phyloP scores from a whole-genome alignment of 306 rosid genomes.

The Gleditsia sinensis region DNA sequence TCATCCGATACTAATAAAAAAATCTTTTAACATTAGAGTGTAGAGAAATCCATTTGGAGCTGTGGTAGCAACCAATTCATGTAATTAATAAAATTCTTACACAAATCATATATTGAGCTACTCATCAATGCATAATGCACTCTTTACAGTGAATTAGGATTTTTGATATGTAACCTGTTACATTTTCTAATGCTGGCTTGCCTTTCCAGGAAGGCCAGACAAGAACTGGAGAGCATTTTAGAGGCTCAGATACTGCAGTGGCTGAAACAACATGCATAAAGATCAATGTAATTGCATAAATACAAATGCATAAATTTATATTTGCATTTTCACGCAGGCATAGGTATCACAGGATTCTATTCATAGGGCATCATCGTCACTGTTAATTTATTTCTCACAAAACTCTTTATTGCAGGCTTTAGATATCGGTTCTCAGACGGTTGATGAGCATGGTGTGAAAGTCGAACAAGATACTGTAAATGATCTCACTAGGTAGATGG shows the following conservation, averaged over 20 bases:
- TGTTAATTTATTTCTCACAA: background rate
- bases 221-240: slow-evolving; percentile 53
- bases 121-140: background rate
- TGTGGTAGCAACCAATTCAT: slow-evolving; percentile 9
- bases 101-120: background rate
- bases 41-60: slow-evolving; percentile 1
- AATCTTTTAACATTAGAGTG: background rate
- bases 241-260: slow-evolving; percentile 48
- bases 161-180: background rate
- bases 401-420: slow-evolving; percentile 57
- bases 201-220: slow-evolving; percentile 46
- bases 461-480: slow-evolving; percentile 54
- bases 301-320: background rate
- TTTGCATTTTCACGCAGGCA: slow-evolving; percentile 6
- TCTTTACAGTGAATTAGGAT: background rate
- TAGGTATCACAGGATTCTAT: background rate
- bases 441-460: slow-evolving; percentile 60
- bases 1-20: background rate
- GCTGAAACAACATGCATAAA: slow-evolving; percentile 55
- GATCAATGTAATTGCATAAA: slow-evolving; percentile 48
- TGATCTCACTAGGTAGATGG: slow-evolving; percentile 59
- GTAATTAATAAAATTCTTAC: too few relatives aligned
- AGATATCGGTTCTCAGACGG: slow-evolving; percentile 53
- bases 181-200: slow-evolving; percentile 27
- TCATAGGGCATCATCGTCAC: background rate